These are phyloP conservation scores for Penicillium sp. DNA, from an alignment of 2,329 filamentous ascomycete genomes.

Conservation along the genomic window DNA sequence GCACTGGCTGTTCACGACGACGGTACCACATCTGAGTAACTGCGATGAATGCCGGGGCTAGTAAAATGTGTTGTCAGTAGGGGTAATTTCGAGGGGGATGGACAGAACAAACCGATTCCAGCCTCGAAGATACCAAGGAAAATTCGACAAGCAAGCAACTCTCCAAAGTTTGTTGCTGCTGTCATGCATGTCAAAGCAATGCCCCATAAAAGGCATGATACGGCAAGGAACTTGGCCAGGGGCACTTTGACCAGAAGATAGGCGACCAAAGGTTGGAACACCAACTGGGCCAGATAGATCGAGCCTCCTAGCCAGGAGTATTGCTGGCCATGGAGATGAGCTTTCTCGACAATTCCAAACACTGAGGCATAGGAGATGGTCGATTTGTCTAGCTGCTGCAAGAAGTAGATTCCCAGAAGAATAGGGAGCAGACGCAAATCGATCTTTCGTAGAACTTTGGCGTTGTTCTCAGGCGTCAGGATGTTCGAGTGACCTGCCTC, in stretches of 20 bases:
- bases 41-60: constrained; percentile 54
- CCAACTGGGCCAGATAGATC: constrained; percentile 58
- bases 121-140: constrained; percentile 61
- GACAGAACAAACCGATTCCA: constrained; percentile 33
- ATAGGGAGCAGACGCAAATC: constrained; percentile 56
- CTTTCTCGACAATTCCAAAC: constrained; percentile 63
- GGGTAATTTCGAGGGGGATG: too few species aligned
- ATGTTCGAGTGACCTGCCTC: constrained; percentile 49
- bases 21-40: constrained; percentile 61
- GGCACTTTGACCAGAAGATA: constrained; percentile 62
- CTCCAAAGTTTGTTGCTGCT: constrained; percentile 52
- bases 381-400: constrained; percentile 66
- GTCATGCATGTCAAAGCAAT: constrained; percentile 56
- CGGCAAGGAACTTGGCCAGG: constrained; percentile 61
- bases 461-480: constrained; percentile 57
- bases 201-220: constrained; percentile 56
- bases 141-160: constrained; percentile 56
- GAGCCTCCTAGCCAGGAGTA: constrained; percentile 56
- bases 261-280: constrained; percentile 55
- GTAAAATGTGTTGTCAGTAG: not conserved
- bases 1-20: constrained; percentile 54
- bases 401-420: constrained; percentile 63
- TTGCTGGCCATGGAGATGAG: constrained; percentile 58
- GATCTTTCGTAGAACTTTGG: constrained; percentile 53
- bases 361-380: constrained; percentile 64